Conservation (phyloP, 345 rosid genomes). For the Raphanus raphanistrum region DNA sequence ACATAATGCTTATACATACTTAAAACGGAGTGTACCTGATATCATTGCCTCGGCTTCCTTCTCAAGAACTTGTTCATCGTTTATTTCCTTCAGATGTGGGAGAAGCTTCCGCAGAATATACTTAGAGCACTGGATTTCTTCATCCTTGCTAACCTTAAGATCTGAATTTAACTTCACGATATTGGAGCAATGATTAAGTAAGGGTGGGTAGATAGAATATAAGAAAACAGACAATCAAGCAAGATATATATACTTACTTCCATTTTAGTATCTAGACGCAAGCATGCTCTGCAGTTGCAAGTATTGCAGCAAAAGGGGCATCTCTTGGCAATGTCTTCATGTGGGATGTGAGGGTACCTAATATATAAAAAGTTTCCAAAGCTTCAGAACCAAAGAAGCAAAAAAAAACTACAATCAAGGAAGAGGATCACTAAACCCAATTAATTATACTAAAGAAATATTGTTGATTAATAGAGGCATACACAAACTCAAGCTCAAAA, state of each 20-base stretch:
- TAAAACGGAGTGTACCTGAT: constrained; percentile 35
- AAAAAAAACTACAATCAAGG: neutral
- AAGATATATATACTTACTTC: constrained; percentile 34
- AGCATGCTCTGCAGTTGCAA: constrained; percentile 71
- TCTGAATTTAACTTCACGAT: constrained; percentile 7
- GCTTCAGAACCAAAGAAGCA: neutral
- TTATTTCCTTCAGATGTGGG: constrained; percentile 50
- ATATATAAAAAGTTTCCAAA: neutral
- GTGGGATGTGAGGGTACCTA: neutral
- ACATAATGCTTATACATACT: neutral
- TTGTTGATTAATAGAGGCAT: neutral
- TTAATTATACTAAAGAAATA: neutral
- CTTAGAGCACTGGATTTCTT: constrained; percentile 34
- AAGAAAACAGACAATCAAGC: neutral
- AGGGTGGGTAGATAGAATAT: neutral
- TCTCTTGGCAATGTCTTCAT: constrained; percentile 44
- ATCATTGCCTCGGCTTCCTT: constrained; percentile 47
- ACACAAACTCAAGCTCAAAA: neutral
- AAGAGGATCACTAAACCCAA: neutral
- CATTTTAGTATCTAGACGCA: constrained; percentile 43
- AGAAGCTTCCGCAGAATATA: constrained; percentile 46
- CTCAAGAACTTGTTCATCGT: constrained; percentile 52
- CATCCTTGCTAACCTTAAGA: constrained; percentile 15
- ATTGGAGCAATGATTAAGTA: neutral
- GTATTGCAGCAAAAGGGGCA: constrained; percentile 56